These are phyloP conservation scores for Leishmania martiniquensis DNA, from an alignment of 208 protist genomes.

Conservation along the genomic window DNA sequence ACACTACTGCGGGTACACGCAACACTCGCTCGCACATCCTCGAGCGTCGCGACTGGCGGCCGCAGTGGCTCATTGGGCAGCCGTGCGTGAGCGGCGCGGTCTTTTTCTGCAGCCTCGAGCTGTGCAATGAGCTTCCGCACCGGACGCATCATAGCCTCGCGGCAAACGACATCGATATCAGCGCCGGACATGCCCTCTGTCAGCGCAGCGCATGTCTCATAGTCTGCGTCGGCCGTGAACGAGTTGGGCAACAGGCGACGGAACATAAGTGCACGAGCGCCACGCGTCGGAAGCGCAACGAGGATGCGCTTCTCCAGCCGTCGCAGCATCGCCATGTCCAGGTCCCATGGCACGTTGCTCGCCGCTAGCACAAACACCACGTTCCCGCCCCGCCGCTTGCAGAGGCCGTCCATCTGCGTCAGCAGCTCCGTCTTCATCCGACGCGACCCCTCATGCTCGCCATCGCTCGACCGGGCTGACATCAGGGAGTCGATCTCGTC, in stretches of 20 bases:
- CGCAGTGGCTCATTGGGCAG: slow-evolving; percentile 39
- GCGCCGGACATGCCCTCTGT: slow-evolving; percentile 90
- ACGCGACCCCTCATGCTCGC: slow-evolving; percentile 91
- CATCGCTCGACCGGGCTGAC: slow-evolving; percentile 94
- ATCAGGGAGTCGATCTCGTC: slow-evolving; percentile 99
- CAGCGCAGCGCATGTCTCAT: slow-evolving; percentile 58
- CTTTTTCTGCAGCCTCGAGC: slow-evolving; percentile 52
- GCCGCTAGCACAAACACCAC: slow-evolving; percentile 94
- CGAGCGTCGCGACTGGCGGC: slow-evolving; percentile 60
- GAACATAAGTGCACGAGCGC: slow-evolving; percentile 76
- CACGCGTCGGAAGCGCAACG: slow-evolving; percentile 80
- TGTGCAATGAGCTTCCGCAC: slow-evolving; percentile 88
- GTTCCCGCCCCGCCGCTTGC: slow-evolving; percentile 71
- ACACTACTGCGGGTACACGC: slow-evolving; percentile 85
- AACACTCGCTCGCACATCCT: slow-evolving; percentile 82
- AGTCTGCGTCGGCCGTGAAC: slow-evolving; percentile 40
- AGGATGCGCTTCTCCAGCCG: slow-evolving; percentile 93
- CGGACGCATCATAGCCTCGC: slow-evolving; percentile 93
- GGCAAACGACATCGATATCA: slow-evolving; percentile 92
- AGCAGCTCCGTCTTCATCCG: slow-evolving; percentile 95
- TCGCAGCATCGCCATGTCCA: slow-evolving; percentile 93
- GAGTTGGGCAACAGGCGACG: slow-evolving; percentile 48
- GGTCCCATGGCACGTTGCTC: slow-evolving; percentile 94
- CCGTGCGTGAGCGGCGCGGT: slow-evolving; percentile 8
- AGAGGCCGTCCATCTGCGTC: slow-evolving; percentile 93